Evolutionary conservation across 75 land plant genomes (phyloP).

Genomic region (Isoetes taiwanensis): DNA sequence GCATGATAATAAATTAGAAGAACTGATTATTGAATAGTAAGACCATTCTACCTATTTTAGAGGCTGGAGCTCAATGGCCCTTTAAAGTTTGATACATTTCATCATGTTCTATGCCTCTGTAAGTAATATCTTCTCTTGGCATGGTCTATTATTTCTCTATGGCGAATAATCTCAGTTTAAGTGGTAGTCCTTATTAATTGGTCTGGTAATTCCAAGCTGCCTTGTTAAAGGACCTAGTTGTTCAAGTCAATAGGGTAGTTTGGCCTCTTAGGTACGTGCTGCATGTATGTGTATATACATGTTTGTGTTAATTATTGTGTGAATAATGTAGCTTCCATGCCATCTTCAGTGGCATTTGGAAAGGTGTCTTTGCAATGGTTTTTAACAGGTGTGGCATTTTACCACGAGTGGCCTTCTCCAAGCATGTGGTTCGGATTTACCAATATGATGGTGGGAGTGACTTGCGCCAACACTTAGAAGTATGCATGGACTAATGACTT

Average conservation of each 20-base stretch:
- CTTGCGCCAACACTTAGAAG: not conserved
- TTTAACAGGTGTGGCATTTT: too few relatives aligned
- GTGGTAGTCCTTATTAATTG: too few relatives aligned
- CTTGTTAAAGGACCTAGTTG: not conserved
- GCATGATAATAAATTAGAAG: too few relatives aligned
- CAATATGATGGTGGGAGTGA: conserved; percentile 1
- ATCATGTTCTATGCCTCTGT: not conserved
- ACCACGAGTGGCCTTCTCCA: conserved; percentile 3
- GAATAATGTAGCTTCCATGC: too few relatives aligned
- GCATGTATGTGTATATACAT: not conserved
- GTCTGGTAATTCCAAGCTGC: not conserved
- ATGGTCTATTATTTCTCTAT: not conserved
- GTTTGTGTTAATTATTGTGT: not conserved
- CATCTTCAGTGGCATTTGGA: not conserved
- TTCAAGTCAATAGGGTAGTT: not conserved
- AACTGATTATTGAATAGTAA: too few relatives aligned
- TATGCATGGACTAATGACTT: not conserved
- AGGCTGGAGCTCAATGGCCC: too few relatives aligned
- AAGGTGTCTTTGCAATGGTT: not conserved
- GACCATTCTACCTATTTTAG: too few relatives aligned
- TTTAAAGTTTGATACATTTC: conserved; percentile 1
- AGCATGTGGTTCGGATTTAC: conserved; percentile 1
- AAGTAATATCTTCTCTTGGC: not conserved
- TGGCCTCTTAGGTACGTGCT: conserved; percentile 2
- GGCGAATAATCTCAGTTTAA: too few relatives aligned